These are phyloP conservation scores for Tuber indicum DNA, from an alignment of 495 filamentous ascomycete genomes.

Conservation along the genomic window DNA sequence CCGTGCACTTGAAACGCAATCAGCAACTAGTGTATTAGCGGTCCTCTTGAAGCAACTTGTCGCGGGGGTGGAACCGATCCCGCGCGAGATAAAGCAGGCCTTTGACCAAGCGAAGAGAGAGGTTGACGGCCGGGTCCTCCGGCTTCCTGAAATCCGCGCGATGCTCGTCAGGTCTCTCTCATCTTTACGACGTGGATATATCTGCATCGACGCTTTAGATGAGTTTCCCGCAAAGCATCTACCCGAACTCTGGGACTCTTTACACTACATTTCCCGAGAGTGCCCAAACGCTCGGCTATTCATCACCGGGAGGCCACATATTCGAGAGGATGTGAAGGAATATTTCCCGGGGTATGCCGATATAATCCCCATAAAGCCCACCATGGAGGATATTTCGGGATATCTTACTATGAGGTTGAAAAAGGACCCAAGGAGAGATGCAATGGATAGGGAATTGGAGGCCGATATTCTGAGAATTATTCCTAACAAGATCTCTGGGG, in stretches of 20 bases:
- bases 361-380: neutral
- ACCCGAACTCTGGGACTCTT: neutral
- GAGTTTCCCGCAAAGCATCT: neutral
- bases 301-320: neutral
- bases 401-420: neutral
- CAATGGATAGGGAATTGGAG: neutral
- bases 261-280: neutral
- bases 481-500: neutral
- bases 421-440: neutral
- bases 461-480: neutral
- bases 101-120: neutral
- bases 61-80: neutral
- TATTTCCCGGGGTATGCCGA: neutral
- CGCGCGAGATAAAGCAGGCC: neutral
- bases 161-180: neutral
- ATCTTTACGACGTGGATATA: neutral
- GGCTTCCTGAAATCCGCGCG: neutral
- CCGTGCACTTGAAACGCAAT: neutral
- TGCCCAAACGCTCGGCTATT: neutral
- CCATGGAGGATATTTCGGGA: neutral
- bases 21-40: neutral
- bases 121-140: neutral
- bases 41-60: neutral
- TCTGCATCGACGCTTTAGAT: neutral
- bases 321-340: neutral